Conservation (phyloP, 2,329 filamentous ascomycete species). For the Sarocladium oryzae region DNA sequence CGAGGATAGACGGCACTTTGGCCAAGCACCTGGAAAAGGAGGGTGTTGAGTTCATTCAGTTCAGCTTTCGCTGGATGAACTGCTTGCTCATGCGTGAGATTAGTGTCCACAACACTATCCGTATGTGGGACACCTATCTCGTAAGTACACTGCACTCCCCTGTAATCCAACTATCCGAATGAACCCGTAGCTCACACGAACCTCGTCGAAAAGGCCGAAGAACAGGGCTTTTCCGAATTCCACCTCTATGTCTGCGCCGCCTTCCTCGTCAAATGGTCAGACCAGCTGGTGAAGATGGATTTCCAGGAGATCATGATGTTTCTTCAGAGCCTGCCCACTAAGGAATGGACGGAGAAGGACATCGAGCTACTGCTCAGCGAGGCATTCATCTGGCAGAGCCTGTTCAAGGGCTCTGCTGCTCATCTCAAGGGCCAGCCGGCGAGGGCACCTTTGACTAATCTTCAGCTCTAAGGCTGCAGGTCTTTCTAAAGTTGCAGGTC, state of each 20-base stretch:
- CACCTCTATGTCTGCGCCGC: conserved; percentile 97
- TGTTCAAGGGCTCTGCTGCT: conserved; percentile 90
- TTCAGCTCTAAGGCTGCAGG: conserved; percentile 32
- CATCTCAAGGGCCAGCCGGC: conserved; percentile 60
- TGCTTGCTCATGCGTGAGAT: conserved; percentile 97
- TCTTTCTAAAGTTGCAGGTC: too few relatives aligned
- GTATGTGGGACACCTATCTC: conserved; percentile 99
- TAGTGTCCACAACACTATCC: conserved; percentile 89
- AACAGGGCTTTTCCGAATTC: conserved; percentile 96
- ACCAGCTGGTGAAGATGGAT: conserved; percentile 92
- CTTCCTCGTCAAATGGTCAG: conserved; percentile 97
- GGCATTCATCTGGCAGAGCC: conserved; percentile 96
- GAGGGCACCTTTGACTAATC: conserved; percentile 27
- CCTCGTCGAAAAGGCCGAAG: conserved; percentile 83
- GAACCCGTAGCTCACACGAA: not conserved
- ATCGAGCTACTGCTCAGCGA: conserved; percentile 93
- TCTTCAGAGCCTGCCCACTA: conserved; percentile 85
- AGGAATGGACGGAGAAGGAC: conserved; percentile 95
- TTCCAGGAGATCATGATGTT: conserved; percentile 99
- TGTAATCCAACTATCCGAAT: too few relatives aligned
- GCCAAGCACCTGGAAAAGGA: conserved; percentile 86
- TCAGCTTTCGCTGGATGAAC: conserved; percentile 99
- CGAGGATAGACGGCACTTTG: conserved; percentile 75
- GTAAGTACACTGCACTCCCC: too few relatives aligned
- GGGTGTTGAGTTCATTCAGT: conserved; percentile 97